Evolutionary conservation across 2,329 filamentous ascomycete genomes (phyloP).

Genomic region (Emergomyces africanus): DNA sequence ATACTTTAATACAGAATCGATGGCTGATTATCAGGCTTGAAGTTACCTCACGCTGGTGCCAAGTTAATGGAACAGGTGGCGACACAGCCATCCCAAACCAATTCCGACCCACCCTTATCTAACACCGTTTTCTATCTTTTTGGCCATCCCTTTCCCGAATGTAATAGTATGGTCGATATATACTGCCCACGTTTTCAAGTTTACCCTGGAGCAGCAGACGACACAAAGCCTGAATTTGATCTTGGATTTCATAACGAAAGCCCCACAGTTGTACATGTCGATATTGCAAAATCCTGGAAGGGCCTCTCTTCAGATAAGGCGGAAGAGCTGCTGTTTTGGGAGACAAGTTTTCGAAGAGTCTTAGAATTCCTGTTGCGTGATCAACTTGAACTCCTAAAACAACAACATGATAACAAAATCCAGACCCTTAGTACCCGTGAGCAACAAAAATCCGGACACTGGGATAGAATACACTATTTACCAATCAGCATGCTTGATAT

Average conservation of each 20-base stretch:
- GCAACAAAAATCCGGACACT: neutral
- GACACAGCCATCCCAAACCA: neutral
- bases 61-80: neutral
- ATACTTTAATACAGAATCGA: neutral
- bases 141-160: constrained; percentile 4
- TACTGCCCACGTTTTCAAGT: constrained; percentile 3
- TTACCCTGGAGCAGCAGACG: neutral
- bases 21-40: neutral
- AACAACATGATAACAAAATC: neutral
- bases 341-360: constrained; percentile 9
- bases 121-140: constrained; percentile 4
- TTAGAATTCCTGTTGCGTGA: constrained; percentile 10
- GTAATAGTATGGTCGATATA: constrained; percentile 3
- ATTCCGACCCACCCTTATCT: neutral
- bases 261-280: constrained; percentile 8
- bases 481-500: constrained; percentile 5
- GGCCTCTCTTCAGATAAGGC: constrained; percentile 12
- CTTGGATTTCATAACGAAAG: constrained; percentile 13
- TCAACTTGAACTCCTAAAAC: constrained; percentile 6
- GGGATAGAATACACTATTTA: neutral
- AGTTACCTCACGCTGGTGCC: neutral
- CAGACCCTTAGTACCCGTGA: neutral
- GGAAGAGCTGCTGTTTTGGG: constrained; percentile 11
- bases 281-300: constrained; percentile 12
- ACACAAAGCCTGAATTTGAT: neutral